phyloP scores from a whole-genome alignment of 2,329 filamentous ascomycete genomes.

The Hypoxylon sp. region DNA sequence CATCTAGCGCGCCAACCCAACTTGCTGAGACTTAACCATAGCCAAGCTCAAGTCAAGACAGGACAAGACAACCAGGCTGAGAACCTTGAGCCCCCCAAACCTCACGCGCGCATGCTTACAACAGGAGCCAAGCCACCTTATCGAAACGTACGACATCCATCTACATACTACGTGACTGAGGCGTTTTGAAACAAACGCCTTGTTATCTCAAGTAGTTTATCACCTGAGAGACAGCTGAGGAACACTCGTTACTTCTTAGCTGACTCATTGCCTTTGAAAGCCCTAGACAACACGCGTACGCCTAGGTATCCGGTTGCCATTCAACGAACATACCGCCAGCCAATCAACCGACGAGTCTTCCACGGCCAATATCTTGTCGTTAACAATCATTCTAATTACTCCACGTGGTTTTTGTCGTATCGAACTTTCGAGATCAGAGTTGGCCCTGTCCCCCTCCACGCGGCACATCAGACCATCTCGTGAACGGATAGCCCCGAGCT shows the following conservation, averaged over 20 bases:
- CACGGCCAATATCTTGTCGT: slow-evolving; percentile 32
- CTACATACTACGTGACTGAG: slow-evolving; percentile 13
- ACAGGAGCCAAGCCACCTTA: slow-evolving; percentile 24
- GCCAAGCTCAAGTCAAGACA: slow-evolving; percentile 32
- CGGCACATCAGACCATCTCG: slow-evolving; percentile 37
- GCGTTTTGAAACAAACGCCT: slow-evolving; percentile 17
- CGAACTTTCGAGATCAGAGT: slow-evolving; percentile 29
- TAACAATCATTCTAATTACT: slow-evolving; percentile 31
- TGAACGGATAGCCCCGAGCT: slow-evolving; percentile 40
- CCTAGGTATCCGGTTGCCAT: slow-evolving; percentile 18
- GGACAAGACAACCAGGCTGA: slow-evolving; percentile 21
- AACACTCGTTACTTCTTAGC: slow-evolving; percentile 18
- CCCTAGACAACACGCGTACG: slow-evolving; percentile 4
- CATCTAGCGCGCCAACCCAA: slow-evolving; percentile 21
- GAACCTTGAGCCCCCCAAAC: slow-evolving; percentile 27
- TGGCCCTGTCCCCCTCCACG: slow-evolving; percentile 22
- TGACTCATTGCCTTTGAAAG: slow-evolving; percentile 26
- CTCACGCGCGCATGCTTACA: slow-evolving; percentile 12
- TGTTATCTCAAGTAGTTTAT: slow-evolving; percentile 12
- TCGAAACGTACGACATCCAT: slow-evolving; percentile 36
- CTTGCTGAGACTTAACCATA: slow-evolving; percentile 28
- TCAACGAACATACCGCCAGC: slow-evolving; percentile 30
- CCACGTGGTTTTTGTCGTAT: slow-evolving; percentile 39
- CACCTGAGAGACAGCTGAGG: slow-evolving; percentile 14
- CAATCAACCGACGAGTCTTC: slow-evolving; percentile 33